These are phyloP conservation scores for Strobilomyces dryophilus DNA, from an alignment of 768 basidiomycete genomes.

Conservation along the genomic window DNA sequence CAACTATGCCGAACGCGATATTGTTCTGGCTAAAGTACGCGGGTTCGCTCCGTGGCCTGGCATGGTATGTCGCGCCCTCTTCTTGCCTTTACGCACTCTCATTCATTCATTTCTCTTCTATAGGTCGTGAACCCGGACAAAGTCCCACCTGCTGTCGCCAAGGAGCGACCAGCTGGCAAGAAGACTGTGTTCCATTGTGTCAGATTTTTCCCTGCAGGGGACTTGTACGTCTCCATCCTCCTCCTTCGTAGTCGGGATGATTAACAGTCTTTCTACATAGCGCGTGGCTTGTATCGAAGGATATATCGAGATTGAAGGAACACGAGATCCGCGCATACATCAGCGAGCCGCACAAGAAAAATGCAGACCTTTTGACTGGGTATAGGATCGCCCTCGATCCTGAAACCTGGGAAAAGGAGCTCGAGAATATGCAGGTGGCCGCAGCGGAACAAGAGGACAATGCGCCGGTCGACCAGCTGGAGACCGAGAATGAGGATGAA, in stretches of 20 bases:
- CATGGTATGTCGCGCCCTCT: conserved; percentile 59
- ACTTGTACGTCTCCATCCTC: conserved; percentile 65
- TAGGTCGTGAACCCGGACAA: conserved; percentile 78
- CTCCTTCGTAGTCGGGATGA: conserved; percentile 8
- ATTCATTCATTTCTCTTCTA: conserved; percentile 9
- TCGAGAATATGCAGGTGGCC: conserved; percentile 30
- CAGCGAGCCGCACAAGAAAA: conserved; percentile 70
- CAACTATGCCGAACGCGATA: conserved; percentile 69
- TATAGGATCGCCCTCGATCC: conserved; percentile 78
- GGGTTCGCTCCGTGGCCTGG: conserved; percentile 96
- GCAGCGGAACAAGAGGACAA: conserved; percentile 50
- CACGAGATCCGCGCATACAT: conserved; percentile 86
- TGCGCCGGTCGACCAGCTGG: conserved; percentile 64
- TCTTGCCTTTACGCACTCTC: conserved; percentile 7
- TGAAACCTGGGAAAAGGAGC: conserved; percentile 56
- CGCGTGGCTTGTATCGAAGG: conserved; percentile 79
- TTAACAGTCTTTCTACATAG: conserved; percentile 37
- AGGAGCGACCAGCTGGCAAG: conserved; percentile 69
- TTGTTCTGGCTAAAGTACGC: conserved; percentile 90
- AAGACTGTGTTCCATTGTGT: conserved; percentile 70
- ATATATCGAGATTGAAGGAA: conserved; percentile 71
- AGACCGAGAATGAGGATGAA: conserved; percentile 49
- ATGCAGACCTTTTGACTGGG: conserved; percentile 68
- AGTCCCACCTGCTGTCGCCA: conserved; percentile 57
- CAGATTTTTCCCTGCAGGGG: conserved; percentile 90